Evolutionary conservation across 2,329 filamentous ascomycete genomes (phyloP).

Genomic region (Alternaria postmessia): DNA sequence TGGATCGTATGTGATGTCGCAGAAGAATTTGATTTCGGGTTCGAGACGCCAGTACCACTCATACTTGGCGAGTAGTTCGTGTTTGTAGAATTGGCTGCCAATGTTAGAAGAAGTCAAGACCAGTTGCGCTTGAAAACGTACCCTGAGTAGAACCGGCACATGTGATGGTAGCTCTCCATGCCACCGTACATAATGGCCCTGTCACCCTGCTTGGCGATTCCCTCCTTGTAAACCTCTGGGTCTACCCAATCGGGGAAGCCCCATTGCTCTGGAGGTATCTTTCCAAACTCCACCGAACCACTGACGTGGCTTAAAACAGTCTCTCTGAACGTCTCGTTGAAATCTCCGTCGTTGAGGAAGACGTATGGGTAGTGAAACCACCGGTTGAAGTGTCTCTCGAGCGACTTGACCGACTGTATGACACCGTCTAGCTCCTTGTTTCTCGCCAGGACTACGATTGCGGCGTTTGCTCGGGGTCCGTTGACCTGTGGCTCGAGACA

Average conservation of each 20-base stretch:
- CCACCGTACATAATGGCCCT: slow-evolving; percentile 99
- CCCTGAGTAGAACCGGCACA: slow-evolving; percentile 99
- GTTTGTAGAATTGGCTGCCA: slow-evolving; percentile 90
- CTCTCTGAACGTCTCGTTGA: slow-evolving; percentile 93
- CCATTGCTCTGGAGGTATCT: slow-evolving; percentile 91
- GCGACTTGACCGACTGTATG: slow-evolving; percentile 94
- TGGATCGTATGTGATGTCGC: slow-evolving; percentile 98
- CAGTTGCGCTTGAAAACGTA: slow-evolving; percentile 54
- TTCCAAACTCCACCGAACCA: slow-evolving; percentile 86
- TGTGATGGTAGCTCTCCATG: slow-evolving; percentile 97
- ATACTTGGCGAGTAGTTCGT: slow-evolving; percentile 92
- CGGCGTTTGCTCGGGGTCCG: slow-evolving; percentile 86
- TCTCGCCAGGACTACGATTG: slow-evolving; percentile 92
- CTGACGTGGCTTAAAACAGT: slow-evolving; percentile 91
- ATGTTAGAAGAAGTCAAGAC: slow-evolving; percentile 21
- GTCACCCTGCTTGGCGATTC: slow-evolving; percentile 95
- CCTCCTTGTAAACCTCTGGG: slow-evolving; percentile 90
- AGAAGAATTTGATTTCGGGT: slow-evolving; percentile 99
- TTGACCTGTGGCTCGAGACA: slow-evolving; percentile 81
- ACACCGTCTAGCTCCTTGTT: slow-evolving; percentile 98
- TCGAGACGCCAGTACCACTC: slow-evolving; percentile 99
- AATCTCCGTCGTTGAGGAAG: slow-evolving; percentile 96
- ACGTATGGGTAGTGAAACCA: slow-evolving; percentile 99
- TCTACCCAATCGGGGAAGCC: slow-evolving; percentile 97
- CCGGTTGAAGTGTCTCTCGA: slow-evolving; percentile 97